Conservation (phyloP, 2,329 filamentous ascomycete species). For the Rhynchosporium secalis region DNA sequence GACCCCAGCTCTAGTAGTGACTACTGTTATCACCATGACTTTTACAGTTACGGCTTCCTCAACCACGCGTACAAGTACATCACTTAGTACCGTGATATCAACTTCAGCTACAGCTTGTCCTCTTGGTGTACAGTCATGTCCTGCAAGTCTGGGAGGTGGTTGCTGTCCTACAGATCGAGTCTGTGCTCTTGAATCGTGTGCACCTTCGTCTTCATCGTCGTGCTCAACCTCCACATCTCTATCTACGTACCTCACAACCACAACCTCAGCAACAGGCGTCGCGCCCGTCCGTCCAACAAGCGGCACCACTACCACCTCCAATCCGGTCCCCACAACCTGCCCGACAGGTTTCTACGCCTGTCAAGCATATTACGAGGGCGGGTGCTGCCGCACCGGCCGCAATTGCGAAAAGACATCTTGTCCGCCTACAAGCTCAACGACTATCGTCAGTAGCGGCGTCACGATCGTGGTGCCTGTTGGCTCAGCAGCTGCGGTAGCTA, state of each 20-base stretch:
- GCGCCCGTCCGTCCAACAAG: constrained; percentile 51
- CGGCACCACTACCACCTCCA: constrained; percentile 37
- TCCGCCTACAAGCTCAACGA: constrained; percentile 60
- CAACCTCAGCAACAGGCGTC: constrained; percentile 44
- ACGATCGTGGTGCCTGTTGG: constrained; percentile 69
- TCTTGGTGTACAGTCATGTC: constrained; percentile 32
- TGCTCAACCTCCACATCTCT: constrained; percentile 44
- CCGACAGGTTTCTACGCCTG: constrained; percentile 93
- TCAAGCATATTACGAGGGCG: constrained; percentile 74
- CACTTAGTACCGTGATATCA: constrained; percentile 20
- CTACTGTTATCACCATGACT: constrained; percentile 28
- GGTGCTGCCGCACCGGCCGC: constrained; percentile 85
- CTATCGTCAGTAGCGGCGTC: constrained; percentile 64
- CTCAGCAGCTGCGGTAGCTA: constrained; percentile 44
- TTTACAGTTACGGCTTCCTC: constrained; percentile 22
- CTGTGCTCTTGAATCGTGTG: constrained; percentile 38
- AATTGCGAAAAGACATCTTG: constrained; percentile 83
- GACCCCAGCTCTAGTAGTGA: constrained; percentile 27
- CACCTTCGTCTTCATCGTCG: constrained; percentile 27
- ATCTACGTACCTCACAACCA: constrained; percentile 33
- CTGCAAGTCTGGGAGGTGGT: constrained; percentile 36
- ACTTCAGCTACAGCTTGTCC: constrained; percentile 25
- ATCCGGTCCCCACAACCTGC: constrained; percentile 52
- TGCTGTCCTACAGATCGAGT: constrained; percentile 39
- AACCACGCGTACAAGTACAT: constrained; percentile 39